Evolutionary conservation across 179 eudicot species (phyloP).

Genomic region (Beta corolliflora): DNA sequence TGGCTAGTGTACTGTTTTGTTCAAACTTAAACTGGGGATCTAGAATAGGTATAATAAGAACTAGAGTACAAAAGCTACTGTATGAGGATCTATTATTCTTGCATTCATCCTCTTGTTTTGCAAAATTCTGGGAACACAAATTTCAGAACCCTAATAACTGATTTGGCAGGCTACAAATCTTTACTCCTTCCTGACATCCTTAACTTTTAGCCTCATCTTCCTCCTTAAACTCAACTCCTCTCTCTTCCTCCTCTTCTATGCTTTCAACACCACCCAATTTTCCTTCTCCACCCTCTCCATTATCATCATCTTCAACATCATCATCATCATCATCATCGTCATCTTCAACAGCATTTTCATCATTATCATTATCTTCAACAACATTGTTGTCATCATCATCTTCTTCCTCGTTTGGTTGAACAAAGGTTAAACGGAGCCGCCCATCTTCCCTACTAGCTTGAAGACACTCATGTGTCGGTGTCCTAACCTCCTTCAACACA

Average conservation of each 20-base stretch:
- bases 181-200: neutral
- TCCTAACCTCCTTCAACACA: constrained; percentile 64
- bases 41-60: neutral
- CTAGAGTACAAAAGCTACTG: constrained; percentile 5
- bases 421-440: constrained; percentile 56
- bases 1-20: neutral
- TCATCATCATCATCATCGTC: neutral
- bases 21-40: neutral
- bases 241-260: constrained; percentile 13
- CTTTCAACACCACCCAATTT: no score
- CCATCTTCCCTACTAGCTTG: constrained; percentile 86
- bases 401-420: constrained; percentile 52
- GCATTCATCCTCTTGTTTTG: constrained; percentile 7
- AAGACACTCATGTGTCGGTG: constrained; percentile 62
- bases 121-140: constrained; percentile 2
- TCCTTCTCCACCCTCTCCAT: no score
- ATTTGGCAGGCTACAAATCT: neutral
- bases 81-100: constrained; percentile 17
- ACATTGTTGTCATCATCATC: constrained; percentile 32
- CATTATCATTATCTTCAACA: constrained; percentile 5
- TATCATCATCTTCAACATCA: no score
- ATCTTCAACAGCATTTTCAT: constrained; percentile 8
- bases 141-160: neutral
- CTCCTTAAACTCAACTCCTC: neutral
- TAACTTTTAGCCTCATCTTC: constrained; percentile 3